Percentiles rank a stretch among this genome's conserved stretches.
These are phyloP conservation scores for Phytopythium vexans DNA, from an alignment of 352 stramenopile genomes.

Conservation along the genomic window DNA sequence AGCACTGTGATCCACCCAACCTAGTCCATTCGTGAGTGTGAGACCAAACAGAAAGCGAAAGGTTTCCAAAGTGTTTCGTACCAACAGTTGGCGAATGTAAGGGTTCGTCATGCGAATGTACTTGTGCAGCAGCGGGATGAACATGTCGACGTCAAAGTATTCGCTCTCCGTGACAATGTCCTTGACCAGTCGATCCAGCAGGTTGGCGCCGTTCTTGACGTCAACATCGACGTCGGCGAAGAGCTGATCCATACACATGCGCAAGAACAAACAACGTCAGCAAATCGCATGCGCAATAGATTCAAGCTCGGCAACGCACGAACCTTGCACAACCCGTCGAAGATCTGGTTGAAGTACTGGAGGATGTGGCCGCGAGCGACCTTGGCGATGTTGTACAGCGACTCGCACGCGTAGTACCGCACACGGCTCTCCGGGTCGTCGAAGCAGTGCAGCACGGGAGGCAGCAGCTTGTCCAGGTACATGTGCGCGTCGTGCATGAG, in stretches of 20 bases:
- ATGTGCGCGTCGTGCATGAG: constrained; percentile 92
- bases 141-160: constrained; percentile 98
- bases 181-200: constrained; percentile 93
- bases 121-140: constrained; percentile 98
- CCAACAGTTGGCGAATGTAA: constrained; percentile 98
- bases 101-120: constrained; percentile 99
- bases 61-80: constrained; percentile 15
- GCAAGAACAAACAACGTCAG: background rate
- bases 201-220: constrained; percentile 96
- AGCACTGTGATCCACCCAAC: constrained; percentile 98
- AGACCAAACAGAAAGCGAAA: background rate
- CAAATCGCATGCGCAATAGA: constrained; percentile 17
- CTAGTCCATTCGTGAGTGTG: constrained; percentile 4
- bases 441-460: constrained; percentile 98
- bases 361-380: constrained; percentile 93
- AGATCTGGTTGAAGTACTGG: constrained; percentile 99
- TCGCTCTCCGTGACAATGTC: constrained; percentile 99
- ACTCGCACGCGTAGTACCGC: constrained; percentile 99
- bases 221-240: constrained; percentile 99
- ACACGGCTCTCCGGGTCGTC: constrained; percentile 98
- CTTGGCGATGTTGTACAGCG: constrained; percentile 99
- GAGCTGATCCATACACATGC: constrained; percentile 68
- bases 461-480: constrained; percentile 93
- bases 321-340: constrained; percentile 92
- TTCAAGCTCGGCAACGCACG: background rate